These are phyloP conservation scores for Pseudoscleropodium purum DNA, from an alignment of 225 moss, liverwort and hornwort genomes.

Conservation along the genomic window DNA sequence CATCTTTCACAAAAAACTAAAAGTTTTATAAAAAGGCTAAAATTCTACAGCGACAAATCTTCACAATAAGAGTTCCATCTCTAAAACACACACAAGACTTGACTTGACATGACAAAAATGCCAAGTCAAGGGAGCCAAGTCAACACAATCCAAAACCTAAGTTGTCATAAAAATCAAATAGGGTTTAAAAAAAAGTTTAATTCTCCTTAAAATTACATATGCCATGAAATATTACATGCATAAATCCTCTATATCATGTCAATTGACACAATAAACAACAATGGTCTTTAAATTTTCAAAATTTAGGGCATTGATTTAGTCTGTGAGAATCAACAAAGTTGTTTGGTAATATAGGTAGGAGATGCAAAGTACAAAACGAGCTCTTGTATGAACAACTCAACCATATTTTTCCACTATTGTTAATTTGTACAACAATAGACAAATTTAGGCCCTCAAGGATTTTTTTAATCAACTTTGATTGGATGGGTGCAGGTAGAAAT, in stretches of 20 bases:
- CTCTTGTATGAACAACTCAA: background rate
- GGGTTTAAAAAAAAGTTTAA: background rate
- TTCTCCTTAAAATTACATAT: accelerated
- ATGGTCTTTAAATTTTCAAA: background rate
- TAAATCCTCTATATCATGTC: background rate
- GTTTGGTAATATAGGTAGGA: background rate
- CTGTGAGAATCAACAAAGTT: background rate
- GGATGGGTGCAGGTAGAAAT: background rate
- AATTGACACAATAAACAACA: background rate
- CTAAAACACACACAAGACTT: too few species aligned
- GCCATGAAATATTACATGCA: background rate
- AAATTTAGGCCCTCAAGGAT: background rate
- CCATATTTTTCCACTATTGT: background rate
- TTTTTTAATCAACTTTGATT: background rate
- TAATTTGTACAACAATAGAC: background rate
- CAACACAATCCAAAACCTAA: background rate
- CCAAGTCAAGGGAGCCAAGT: too few species aligned
- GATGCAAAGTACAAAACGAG: background rate
- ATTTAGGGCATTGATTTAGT: background rate
- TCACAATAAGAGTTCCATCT: too few species aligned
- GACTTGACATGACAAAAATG: too few species aligned
- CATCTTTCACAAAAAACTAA: too few species aligned
- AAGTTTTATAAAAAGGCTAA: too few species aligned
- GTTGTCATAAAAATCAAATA: background rate
- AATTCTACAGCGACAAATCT: too few species aligned